Evolutionary conservation across 768 basidiomycete species (phyloP), one percentile per base, ranked within the genome.

Genomic region (Amanita pseudoporphyria): DNA sequence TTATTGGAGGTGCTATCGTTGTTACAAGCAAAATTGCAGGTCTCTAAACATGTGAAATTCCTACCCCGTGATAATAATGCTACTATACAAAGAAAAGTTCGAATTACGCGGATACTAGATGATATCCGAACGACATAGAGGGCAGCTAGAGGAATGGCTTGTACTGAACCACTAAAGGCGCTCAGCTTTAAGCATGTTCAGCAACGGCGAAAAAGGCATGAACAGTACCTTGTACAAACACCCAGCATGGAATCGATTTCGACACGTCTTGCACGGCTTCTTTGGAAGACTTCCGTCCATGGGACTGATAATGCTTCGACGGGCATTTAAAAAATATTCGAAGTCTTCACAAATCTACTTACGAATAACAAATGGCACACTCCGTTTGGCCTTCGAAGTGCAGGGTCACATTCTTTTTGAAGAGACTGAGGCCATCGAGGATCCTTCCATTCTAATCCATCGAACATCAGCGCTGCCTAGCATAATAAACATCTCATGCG

Each of bases 311-410:
- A 97, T 89, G 3, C 91, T 94, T 65, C 7, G 38, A 33, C 36
- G 9, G 36, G 24, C 14, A 36, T 44, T 32, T 28, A 28, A 53
- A 51, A 45, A 18, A 43, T 12, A 6, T 22, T 21, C 4, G 5
- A 26, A 5, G 28, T 30, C 12, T 22, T 19, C 32, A 16, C 42
- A 43, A 24, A 13, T 31, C 22, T 37, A 62, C 85, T 60, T 58
- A 92, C 85, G 88, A 90, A 63, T 94, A 95, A 60, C 92, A 95
- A 52, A 99, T 97, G 1, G 95, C 90, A 64, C 96, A 99, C 57
- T 95, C 92, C 2, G 88, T 87, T 62, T 93, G 86, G 5, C 95
- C 95, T 55, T 95, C 90, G 59, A 98, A 99, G 63, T 98, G 91
- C 16, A 88, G 73, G 0, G 81, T 73, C 38, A 94, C 92, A 60